Conservation (phyloP, 805 yeast genomes). For the Tetrapisispora phaffii region DNA sequence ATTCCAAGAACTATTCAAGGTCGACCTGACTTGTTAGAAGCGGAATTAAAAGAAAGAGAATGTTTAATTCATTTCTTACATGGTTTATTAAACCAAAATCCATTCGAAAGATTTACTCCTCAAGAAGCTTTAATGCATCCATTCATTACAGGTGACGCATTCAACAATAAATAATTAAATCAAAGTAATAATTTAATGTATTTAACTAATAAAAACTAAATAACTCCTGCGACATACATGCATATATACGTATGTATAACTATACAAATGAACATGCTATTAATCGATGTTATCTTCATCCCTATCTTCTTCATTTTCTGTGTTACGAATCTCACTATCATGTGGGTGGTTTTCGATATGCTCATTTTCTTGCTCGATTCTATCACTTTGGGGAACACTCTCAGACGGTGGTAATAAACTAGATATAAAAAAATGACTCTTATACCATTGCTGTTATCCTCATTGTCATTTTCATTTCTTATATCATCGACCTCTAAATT, state of each 20-base stretch:
- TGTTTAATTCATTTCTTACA: conserved; percentile 66
- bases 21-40: conserved; percentile 39
- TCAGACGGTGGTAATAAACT: not conserved
- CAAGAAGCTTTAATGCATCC: conserved; percentile 92
- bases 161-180: conserved; percentile 39
- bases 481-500: not conserved
- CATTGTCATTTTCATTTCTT: not conserved
- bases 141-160: conserved; percentile 58
- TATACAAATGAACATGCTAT: too few relatives aligned
- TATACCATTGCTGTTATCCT: not conserved
- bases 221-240: not conserved
- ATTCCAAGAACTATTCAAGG: conserved; percentile 45
- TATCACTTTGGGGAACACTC: not conserved
- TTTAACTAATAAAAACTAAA: not conserved
- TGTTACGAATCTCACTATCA: not conserved
- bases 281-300: not conserved
- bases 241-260: too few relatives aligned
- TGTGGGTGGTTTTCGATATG: not conserved
- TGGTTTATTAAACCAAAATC: conserved; percentile 75
- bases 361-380: not conserved
- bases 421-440: not conserved
- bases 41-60: conserved; percentile 63
- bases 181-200: not conserved
- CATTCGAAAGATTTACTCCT: conserved; percentile 93
- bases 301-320: not conserved